phyloP scores from a whole-genome alignment of 148 eudicot genomes.

The Talinum fruticosum region DNA sequence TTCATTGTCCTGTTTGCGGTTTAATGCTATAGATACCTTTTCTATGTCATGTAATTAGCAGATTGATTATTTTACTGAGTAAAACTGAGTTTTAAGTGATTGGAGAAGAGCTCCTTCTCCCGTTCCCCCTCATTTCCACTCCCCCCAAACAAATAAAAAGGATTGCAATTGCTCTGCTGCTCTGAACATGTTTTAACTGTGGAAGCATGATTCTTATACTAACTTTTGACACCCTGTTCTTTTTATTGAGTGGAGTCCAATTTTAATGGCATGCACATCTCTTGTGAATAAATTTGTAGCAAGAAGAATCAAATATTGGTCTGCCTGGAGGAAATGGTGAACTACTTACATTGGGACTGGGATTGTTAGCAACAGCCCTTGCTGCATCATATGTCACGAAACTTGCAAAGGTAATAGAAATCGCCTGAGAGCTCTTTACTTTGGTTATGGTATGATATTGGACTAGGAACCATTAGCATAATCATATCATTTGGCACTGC shows the following conservation, averaged over 20 bases:
- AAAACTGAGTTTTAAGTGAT: too few species aligned
- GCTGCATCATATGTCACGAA: slow-evolving; percentile 88
- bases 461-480: background rate
- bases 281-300: slow-evolving; percentile 39
- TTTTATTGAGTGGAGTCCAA: slow-evolving; percentile 6
- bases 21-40: background rate
- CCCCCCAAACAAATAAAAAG: background rate
- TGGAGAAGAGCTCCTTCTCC: too few species aligned
- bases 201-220: background rate
- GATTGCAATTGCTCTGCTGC: background rate
- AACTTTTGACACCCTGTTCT: background rate
- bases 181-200: background rate
- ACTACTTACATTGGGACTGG: slow-evolving; percentile 80
- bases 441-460: background rate
- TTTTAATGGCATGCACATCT: background rate
- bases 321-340: slow-evolving; percentile 67
- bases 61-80: background rate
- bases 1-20: background rate
- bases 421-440: background rate
- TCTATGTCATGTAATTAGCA: background rate
- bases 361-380: slow-evolving; percentile 75
- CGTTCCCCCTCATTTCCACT: too few species aligned
- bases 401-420: slow-evolving; percentile 68
- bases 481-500: background rate
- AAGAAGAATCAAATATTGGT: slow-evolving; percentile 73